phyloP scores from a whole-genome alignment of 2,329 filamentous ascomycete genomes.

The Ceratocystis ficicola region DNA sequence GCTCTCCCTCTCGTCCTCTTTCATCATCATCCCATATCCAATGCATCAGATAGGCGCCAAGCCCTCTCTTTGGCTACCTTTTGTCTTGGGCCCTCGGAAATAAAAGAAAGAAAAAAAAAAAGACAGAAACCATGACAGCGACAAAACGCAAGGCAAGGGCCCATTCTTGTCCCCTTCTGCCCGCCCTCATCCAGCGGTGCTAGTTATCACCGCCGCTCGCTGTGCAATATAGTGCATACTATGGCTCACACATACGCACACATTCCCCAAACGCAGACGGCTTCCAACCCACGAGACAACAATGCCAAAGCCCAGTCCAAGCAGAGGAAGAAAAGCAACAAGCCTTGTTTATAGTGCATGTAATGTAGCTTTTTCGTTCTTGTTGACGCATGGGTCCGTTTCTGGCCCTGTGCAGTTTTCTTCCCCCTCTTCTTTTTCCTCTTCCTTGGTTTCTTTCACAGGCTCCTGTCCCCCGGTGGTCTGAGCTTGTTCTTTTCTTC shows the following conservation, averaged over 20 bases:
- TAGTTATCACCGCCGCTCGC: not conserved
- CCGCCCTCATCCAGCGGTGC: not conserved
- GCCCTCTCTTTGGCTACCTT: not conserved
- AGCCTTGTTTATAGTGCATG: not conserved
- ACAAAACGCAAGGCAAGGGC: not conserved
- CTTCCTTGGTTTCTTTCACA: not conserved
- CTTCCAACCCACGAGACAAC: not conserved
- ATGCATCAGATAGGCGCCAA: not conserved
- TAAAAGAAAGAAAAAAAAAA: not conserved
- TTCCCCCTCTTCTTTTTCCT: not conserved
- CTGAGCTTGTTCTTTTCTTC: constrained; percentile 6
- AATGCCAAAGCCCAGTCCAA: not conserved
- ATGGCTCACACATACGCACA: not conserved
- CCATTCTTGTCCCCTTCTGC: not conserved
- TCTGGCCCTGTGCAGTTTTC: not conserved
- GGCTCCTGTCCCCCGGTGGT: not conserved
- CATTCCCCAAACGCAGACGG: not conserved
- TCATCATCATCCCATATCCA: not conserved
- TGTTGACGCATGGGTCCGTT: not conserved
- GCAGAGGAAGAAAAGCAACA: not conserved
- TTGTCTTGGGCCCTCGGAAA: not conserved
- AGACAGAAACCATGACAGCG: not conserved
- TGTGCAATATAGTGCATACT: no score
- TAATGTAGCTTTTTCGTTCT: constrained; percentile 2
- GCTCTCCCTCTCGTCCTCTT: not conserved